Base-by-base conservation (phyloP, 768 basidiomycete genomes). In the Suillus alpinus region DNA sequence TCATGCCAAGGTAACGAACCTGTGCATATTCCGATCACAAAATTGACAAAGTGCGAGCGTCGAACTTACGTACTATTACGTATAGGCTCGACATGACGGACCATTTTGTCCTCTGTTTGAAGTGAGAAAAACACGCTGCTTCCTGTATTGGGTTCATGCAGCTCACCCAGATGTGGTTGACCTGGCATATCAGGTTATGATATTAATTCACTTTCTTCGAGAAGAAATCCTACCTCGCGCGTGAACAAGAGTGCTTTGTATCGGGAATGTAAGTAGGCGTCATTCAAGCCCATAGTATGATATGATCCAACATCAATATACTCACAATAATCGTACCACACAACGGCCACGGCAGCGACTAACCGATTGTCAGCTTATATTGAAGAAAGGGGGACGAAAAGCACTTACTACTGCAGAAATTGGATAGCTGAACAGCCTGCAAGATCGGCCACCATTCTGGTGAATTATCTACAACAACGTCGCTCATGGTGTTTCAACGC, bases 131-230 rank as follows among this genome's bases (percentile, higher is more conserved):
- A 31, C 26, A 34, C 60, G 47, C 26, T n/a, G 31, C 43, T 14
- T 46, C 1, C 23, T 5, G 6, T 31, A 36, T 8, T 31, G 31
- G 9, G 9, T 13, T 13, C 13, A 18, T 26, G 23, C n/a, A 14
- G 44, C 67, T 12, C 59, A 66, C 67, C 67, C 67, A 68, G 14
- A 68, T 47, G 40, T 64, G 46, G 62, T 69, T 55, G 29, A 63
- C 63, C 65, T 68, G 23, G 34, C 16, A 16, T n/a, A 3, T 14
- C 29, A 10, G 12, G 36, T 37, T 37, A 10, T 37, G 10, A 12
- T 37, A 37, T 2, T 37, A 10, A 12, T 37, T 37, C 36, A 37
- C 36, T 37, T 37, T 10, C 36, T 37, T 12, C 12, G 31, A 34
- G 32, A 36, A 32, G 43, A 44, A 29, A 49, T 47, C 65, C 53